Percentiles rank a stretch among this genome's conserved stretches.
These are phyloP conservation scores for Chalara sp. DNA, from an alignment of 2,329 filamentous ascomycete species.

Conservation along the genomic window DNA sequence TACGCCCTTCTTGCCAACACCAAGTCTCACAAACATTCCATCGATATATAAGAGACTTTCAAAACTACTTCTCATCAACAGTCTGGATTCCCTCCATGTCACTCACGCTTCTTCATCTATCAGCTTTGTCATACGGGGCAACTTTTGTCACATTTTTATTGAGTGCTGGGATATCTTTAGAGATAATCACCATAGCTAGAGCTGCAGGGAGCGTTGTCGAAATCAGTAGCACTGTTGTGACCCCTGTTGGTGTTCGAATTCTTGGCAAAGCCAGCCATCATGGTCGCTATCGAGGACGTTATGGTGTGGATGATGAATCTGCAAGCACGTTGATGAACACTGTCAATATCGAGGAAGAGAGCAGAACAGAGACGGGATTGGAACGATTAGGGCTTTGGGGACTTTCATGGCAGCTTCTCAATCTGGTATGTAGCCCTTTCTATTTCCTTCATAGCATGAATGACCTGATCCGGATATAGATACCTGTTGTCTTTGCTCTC, in stretches of 20 bases:
- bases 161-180: slow-evolving; percentile 39
- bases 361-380: slow-evolving; percentile 26
- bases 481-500: slow-evolving; percentile 30
- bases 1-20: background rate
- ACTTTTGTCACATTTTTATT: slow-evolving; percentile 51
- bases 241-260: slow-evolving; percentile 39
- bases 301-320: slow-evolving; percentile 19
- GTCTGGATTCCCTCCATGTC: slow-evolving; percentile 41
- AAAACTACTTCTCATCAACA: slow-evolving; percentile 30
- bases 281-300: slow-evolving; percentile 14
- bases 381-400: slow-evolving; percentile 36
- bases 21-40: background rate
- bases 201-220: slow-evolving; percentile 43
- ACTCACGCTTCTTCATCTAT: slow-evolving; percentile 44
- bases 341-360: slow-evolving; percentile 2
- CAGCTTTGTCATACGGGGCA: slow-evolving; percentile 45
- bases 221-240: slow-evolving; percentile 44
- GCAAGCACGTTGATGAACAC: slow-evolving; percentile 13
- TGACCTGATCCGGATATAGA: slow-evolving; percentile 11
- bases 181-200: slow-evolving; percentile 39
- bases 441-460: background rate
- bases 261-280: slow-evolving; percentile 26
- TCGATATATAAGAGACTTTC: slow-evolving; percentile 26
- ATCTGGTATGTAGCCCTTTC: slow-evolving; percentile 26
- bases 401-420: slow-evolving; percentile 33